Conservation (phyloP, 768 basidiomycete species). For the Leccinum longicurvipes region DNA sequence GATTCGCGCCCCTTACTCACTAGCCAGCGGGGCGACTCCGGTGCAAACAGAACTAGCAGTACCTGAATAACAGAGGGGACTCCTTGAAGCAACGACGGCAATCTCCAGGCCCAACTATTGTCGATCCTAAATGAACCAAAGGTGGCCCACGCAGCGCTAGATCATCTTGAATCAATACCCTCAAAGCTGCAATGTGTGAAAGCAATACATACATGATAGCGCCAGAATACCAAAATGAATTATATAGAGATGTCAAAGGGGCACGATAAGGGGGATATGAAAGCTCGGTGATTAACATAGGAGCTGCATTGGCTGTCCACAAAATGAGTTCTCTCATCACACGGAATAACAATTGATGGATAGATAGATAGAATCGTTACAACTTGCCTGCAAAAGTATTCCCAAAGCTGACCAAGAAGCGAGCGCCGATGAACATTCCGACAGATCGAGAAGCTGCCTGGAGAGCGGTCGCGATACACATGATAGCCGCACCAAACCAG, state of each 20-base stretch:
- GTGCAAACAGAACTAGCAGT: slow-evolving; percentile 59
- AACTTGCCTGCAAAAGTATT: slow-evolving; percentile 60
- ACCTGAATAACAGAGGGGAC: slow-evolving; percentile 70
- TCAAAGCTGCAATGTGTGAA: not conserved
- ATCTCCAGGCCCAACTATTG: slow-evolving; percentile 76
- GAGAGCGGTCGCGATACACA: slow-evolving; percentile 63
- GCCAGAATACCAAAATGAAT: slow-evolving; percentile 87
- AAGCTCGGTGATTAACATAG: slow-evolving; percentile 79
- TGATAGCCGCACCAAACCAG: slow-evolving; percentile 64
- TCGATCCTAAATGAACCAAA: slow-evolving; percentile 74
- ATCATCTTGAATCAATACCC: not conserved
- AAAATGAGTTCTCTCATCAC: too few species aligned
- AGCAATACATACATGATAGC: slow-evolving; percentile 56
- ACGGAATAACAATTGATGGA: too few species aligned
- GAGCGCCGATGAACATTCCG: slow-evolving; percentile 80
- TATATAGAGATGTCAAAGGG: slow-evolving; percentile 72
- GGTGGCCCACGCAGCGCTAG: slow-evolving; percentile 74
- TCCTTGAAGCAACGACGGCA: slow-evolving; percentile 72
- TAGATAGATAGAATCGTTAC: not conserved
- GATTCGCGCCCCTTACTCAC: slow-evolving; percentile 69
- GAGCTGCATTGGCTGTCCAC: slow-evolving; percentile 60
- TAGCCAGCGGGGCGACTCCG: slow-evolving; percentile 84
- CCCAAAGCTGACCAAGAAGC: slow-evolving; percentile 76
- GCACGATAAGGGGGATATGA: slow-evolving; percentile 81
- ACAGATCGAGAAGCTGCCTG: slow-evolving; percentile 69